These are phyloP conservation scores for Lobulomyces angularis DNA, from an alignment of 192 early-diverging fungal genomes.

Conservation along the genomic window DNA sequence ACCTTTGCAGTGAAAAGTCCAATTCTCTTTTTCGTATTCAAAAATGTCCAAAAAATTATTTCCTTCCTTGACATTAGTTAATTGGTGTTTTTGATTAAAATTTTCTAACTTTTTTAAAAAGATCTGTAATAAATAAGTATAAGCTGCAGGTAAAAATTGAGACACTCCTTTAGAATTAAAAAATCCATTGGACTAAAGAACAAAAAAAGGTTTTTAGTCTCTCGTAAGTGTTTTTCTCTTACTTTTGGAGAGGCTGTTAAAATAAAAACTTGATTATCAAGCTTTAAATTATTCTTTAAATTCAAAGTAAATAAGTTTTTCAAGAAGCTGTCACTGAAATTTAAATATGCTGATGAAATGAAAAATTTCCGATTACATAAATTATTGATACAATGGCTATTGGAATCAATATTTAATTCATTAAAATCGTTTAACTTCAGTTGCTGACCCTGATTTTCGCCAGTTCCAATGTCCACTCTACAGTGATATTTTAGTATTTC, in stretches of 20 bases:
- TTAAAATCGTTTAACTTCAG: no score
- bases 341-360: conserved; percentile 89
- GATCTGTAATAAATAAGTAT: conserved; percentile 68
- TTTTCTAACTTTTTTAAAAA: conserved; percentile 52
- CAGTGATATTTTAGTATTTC: conserved; percentile 47
- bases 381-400: no score
- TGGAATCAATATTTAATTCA: no score
- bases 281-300: no score
- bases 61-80: conserved; percentile 20
- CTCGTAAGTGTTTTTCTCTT: conserved; percentile 3
- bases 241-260: conserved; percentile 78
- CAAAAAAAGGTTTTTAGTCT: no score
- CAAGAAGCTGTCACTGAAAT: conserved; percentile 64
- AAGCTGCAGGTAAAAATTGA: conserved; percentile 76
- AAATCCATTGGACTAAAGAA: conserved; percentile 80
- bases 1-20: conserved; percentile 98
- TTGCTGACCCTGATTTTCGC: no score
- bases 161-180: conserved; percentile 74
- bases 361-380: conserved; percentile 49
- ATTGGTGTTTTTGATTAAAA: no score
- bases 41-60: conserved; percentile 40
- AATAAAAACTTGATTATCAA: no score
- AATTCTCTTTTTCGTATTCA: conserved; percentile 67
- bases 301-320: no score
- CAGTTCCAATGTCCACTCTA: conserved; percentile 13